Conservation (phyloP, 768 basidiomycete genomes). For the Dioszegia aurantiaca region DNA sequence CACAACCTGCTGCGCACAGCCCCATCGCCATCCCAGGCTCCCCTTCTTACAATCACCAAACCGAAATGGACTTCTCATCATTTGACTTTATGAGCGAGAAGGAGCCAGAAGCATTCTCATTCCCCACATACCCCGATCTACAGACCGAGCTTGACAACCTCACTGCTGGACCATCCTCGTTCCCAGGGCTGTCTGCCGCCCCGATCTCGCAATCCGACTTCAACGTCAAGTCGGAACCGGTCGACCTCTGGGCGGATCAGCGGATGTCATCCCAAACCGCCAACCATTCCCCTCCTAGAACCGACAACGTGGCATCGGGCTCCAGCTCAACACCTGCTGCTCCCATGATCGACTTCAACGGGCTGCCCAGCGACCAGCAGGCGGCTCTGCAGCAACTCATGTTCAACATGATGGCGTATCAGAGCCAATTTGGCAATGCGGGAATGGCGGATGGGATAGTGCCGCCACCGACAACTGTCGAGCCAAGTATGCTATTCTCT, state of each 20-base stretch:
- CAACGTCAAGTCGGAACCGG: slow-evolving; percentile 37
- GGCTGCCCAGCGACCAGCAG: slow-evolving; percentile 39
- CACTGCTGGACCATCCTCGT: slow-evolving; percentile 8
- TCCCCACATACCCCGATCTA: neutral
- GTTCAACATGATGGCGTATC: slow-evolving; percentile 36
- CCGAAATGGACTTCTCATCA: slow-evolving; percentile 11
- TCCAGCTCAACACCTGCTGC: slow-evolving; percentile 10
- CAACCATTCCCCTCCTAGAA: too few relatives aligned
- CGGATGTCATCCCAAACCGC: slow-evolving; percentile 12
- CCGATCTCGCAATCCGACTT: neutral
- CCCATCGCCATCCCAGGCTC: slow-evolving; percentile 9
- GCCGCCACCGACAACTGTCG: slow-evolving; percentile 2
- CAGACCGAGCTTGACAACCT: neutral
- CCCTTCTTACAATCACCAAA: slow-evolving; percentile 18
- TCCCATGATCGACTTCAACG: slow-evolving; percentile 16
- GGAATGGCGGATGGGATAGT: neutral
- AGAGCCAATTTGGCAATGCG: slow-evolving; percentile 26
- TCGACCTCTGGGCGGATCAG: slow-evolving; percentile 26
- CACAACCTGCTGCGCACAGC: slow-evolving; percentile 19
- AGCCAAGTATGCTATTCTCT: slow-evolving; percentile 15
- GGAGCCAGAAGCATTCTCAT: neutral
- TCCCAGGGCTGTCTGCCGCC: neutral
- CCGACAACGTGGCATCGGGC: neutral
- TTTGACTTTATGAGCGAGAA: slow-evolving; percentile 10
- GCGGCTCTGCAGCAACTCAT: slow-evolving; percentile 36